Percentiles rank a stretch among this genome's conserved stretches.
Conservation (phyloP, 257 asterid species). For the Marsdenia floribunda region DNA sequence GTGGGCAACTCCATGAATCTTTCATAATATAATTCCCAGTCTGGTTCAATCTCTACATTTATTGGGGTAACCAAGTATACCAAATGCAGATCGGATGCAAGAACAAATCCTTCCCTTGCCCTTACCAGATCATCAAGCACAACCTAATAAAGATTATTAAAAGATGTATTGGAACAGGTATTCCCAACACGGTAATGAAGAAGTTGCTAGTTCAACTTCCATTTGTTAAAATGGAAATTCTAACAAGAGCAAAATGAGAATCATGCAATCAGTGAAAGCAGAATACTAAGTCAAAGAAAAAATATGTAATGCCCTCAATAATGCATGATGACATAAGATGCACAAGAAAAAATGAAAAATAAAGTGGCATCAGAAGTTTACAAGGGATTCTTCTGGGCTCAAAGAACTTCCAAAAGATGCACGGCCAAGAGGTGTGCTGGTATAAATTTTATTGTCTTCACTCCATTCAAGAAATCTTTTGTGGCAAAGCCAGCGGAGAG, state of each 20-base stretch:
- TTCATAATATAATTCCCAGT: slow-evolving; percentile 91
- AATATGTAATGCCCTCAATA: background rate
- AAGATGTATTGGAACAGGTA: background rate
- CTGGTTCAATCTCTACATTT: slow-evolving; percentile 94
- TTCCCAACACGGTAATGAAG: background rate
- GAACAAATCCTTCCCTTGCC: slow-evolving; percentile 99
- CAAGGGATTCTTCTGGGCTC: slow-evolving; percentile 96
- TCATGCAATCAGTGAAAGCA: background rate
- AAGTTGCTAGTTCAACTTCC: background rate
- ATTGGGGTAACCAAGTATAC: slow-evolving; percentile 96
- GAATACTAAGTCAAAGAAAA: slow-evolving; percentile 7
- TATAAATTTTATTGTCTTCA: slow-evolving; percentile 85
- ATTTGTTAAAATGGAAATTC: background rate
- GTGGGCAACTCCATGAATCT: slow-evolving; percentile 85
- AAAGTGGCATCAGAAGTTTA: slow-evolving; percentile 30
- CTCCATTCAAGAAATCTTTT: slow-evolving; percentile 86
- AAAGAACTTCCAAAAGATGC: slow-evolving; percentile 98
- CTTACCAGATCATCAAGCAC: slow-evolving; percentile 92
- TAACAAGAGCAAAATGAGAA: background rate
- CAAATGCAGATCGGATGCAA: slow-evolving; percentile 96
- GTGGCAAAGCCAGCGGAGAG: slow-evolving; percentile 94
- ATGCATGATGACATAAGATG: background rate
- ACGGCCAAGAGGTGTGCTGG: slow-evolving; percentile 92
- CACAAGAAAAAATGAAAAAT: slow-evolving; percentile 16
- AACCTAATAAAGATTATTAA: slow-evolving; percentile 40